Evolutionary conservation across 1,139 yeast genomes (phyloP), one percentile per base, ranked within the genome.

Genomic region (Candida sanyaensis): DNA sequence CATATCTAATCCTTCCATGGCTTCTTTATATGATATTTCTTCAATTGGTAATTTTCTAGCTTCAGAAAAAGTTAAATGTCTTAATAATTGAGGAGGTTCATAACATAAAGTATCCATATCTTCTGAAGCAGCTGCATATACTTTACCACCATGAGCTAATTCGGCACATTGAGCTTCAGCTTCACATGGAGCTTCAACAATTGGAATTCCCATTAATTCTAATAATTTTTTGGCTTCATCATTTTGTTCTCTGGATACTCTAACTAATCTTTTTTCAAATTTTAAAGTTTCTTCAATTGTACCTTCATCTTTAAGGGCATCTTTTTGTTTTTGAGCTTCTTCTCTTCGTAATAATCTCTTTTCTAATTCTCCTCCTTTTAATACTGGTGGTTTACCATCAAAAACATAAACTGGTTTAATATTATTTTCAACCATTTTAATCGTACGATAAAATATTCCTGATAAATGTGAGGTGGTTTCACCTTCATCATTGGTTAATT

Each of bases 131-230:
- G 99, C 97, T 10, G 96, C 99, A 64, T 84, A 93, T 0, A 93
- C 98, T 61, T 86, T 86, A 4, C 96, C 97, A 12, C 83, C 82
- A 51, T 83, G 81, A 2, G 98, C 97, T 49, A 93, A 71, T 55
- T 84, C 96, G 0, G 99, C 99, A 73, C 99, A 93, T 61, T 93
- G 98, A 0, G 99, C 97, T 64, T 93, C 99, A 0, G 99, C 99
- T 67, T 93, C 99, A 65, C 97, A 87, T 1, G 99, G 99, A 0
- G 99, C 98, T 48, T 84, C 83, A 6, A 93, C 87, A 59, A 74
- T 89, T 1, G 99, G 99, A 39, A 93, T 87, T 1, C 99, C 99
- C 99, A 93, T 93, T 39, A 92, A 71, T 47, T 75, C 80, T 48
- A 93, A 73, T 50, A 93, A 70, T 54, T 79, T 75, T 64, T 90